Conservation (phyloP, 495 filamentous ascomycete genomes). For the Parachaetomium inaequale region DNA sequence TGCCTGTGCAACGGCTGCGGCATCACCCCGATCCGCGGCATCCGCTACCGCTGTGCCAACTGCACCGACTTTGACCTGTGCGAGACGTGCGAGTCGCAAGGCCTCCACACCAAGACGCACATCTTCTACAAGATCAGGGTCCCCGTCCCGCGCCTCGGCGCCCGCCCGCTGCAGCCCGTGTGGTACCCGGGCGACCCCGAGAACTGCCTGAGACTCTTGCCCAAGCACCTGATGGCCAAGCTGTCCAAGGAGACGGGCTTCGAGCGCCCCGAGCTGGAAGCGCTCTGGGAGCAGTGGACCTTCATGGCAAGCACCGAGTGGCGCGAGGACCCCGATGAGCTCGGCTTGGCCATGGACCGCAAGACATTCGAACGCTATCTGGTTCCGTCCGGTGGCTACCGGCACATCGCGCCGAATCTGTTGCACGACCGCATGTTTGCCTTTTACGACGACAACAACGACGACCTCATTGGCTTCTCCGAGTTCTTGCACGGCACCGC, state of each 20-base stretch:
- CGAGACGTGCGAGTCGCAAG: slow-evolving; percentile 80
- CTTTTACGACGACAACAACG: slow-evolving; percentile 87
- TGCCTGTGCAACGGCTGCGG: slow-evolving; percentile 87
- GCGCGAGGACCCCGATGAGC: slow-evolving; percentile 72
- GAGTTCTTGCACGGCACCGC: slow-evolving; percentile 86
- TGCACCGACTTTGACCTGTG: slow-evolving; percentile 90
- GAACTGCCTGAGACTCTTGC: slow-evolving; percentile 56
- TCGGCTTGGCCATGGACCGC: slow-evolving; percentile 80
- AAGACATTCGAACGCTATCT: slow-evolving; percentile 89
- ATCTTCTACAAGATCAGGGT: slow-evolving; percentile 82
- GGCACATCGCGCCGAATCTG: slow-evolving; percentile 75
- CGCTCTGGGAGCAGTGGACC: slow-evolving; percentile 93
- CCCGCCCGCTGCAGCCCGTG: slow-evolving; percentile 64
- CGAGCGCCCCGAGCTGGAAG: slow-evolving; percentile 80
- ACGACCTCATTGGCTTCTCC: slow-evolving; percentile 88
- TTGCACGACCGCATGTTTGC: slow-evolving; percentile 95
- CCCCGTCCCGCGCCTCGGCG: slow-evolving; percentile 45
- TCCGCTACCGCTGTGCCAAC: slow-evolving; percentile 87
- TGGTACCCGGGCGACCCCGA: slow-evolving; percentile 90
- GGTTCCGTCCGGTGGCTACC: slow-evolving; percentile 71
- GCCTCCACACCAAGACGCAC: slow-evolving; percentile 85
- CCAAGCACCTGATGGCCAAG: slow-evolving; percentile 57
- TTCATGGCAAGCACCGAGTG: slow-evolving; percentile 85
- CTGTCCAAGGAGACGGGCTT: slow-evolving; percentile 70
- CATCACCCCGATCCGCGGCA: slow-evolving; percentile 80